Percentiles rank a stretch among this genome's conserved stretches.
phyloP scores from a whole-genome alignment of 768 basidiomycete species.

The Lentinula lateritia region DNA sequence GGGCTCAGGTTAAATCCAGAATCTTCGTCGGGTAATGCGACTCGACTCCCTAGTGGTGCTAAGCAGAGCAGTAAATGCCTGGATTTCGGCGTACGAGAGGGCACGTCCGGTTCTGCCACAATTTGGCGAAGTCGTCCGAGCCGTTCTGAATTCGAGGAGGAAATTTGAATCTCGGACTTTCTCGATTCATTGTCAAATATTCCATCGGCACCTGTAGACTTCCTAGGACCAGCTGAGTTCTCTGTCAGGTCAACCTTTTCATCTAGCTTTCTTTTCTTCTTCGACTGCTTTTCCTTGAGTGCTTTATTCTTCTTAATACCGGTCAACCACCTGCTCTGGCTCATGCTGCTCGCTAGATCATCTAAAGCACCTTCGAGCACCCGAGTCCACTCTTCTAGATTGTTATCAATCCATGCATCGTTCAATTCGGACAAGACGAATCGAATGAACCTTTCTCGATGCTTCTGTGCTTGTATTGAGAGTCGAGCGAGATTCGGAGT shows the following conservation, averaged over 20 bases:
- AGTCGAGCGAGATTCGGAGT: constrained; percentile 19
- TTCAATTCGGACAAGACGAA: constrained; percentile 31
- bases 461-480: constrained; percentile 33
- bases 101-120: constrained; percentile 18
- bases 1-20: constrained; percentile 34
- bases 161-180: background rate
- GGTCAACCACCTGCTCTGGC: constrained; percentile 40
- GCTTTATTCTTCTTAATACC: constrained; percentile 33
- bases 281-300: constrained; percentile 14
- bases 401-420: constrained; percentile 22
- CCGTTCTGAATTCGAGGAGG: constrained; percentile 8
- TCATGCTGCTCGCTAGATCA: constrained; percentile 35
- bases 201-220: background rate
- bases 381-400: constrained; percentile 36
- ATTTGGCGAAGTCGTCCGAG: constrained; percentile 18
- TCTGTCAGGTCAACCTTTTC: background rate
- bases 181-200: background rate
- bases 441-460: constrained; percentile 35
- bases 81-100: constrained; percentile 18
- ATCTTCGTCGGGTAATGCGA: constrained; percentile 28
- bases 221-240: background rate
- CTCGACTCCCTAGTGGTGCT: constrained; percentile 28
- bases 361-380: constrained; percentile 44
- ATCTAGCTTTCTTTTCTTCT: constrained; percentile 10
- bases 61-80: constrained; percentile 52